These are phyloP conservation scores for Boletus sp. DNA, from an alignment of 1,284 basidiomycete species.

Conservation along the genomic window DNA sequence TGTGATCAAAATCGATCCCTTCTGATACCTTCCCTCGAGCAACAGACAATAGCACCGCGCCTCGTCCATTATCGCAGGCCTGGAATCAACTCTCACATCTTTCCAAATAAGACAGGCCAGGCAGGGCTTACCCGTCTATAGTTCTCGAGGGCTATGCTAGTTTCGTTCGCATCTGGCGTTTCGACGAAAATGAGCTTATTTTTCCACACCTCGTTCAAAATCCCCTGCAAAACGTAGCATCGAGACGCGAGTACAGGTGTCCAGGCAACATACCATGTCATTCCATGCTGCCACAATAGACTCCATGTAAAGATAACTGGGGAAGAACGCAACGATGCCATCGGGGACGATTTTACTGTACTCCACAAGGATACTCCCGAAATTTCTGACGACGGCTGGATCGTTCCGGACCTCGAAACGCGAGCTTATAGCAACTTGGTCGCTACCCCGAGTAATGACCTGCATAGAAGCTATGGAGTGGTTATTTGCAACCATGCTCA, in stretches of 20 bases:
- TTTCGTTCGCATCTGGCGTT: slow-evolving; percentile 99
- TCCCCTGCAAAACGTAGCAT: slow-evolving; percentile 61
- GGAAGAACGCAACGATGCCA: slow-evolving; percentile 99
- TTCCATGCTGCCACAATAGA: slow-evolving; percentile 99
- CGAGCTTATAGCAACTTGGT: slow-evolving; percentile 99
- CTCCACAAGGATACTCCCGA: slow-evolving; percentile 97
- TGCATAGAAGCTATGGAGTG: slow-evolving; percentile 29
- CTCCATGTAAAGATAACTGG: slow-evolving; percentile 99
- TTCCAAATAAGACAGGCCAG: neutral
- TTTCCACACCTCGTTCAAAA: slow-evolving; percentile 99
- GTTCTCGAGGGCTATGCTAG: slow-evolving; percentile 96
- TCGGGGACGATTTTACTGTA: slow-evolving; percentile 98
- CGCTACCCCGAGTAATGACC: slow-evolving; percentile 97
- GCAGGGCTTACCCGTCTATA: slow-evolving; percentile 76
- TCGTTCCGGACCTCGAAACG: slow-evolving; percentile 99
- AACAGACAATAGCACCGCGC: slow-evolving; percentile 95
- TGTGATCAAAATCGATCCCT: slow-evolving; percentile 99
- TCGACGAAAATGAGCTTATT: slow-evolving; percentile 99
- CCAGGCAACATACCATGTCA: slow-evolving; percentile 79
- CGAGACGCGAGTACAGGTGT: neutral
- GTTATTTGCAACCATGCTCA: neutral
- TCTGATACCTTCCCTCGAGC: slow-evolving; percentile 99
- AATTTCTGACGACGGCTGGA: slow-evolving; percentile 98
- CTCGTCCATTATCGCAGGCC: slow-evolving; percentile 99
- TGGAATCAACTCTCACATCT: slow-evolving; percentile 31